Conservation (phyloP, 1,284 basidiomycete genomes). For the Boletus albobrunnescens region DNA sequence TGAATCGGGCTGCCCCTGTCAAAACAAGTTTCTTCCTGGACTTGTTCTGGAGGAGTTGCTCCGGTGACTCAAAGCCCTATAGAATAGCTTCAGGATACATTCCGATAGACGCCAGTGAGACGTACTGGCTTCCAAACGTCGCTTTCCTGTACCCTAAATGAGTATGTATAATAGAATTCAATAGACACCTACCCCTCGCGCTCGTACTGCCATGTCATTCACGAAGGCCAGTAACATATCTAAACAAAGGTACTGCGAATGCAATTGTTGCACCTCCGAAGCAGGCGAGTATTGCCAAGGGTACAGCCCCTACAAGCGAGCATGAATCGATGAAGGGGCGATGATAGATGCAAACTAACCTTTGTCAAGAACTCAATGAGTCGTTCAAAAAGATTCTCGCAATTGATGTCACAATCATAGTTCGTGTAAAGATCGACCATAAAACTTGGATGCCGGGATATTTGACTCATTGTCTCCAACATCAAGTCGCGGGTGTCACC, state of each 20-base stretch:
- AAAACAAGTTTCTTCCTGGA: slow-evolving; percentile 85
- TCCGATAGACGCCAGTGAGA: slow-evolving; percentile 1
- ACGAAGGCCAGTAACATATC: slow-evolving; percentile 88
- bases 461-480: slow-evolving; percentile 82
- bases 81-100: slow-evolving; percentile 4
- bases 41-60: slow-evolving; percentile 69
- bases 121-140: slow-evolving; percentile 62
- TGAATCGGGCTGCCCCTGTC: slow-evolving; percentile 85
- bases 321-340: slow-evolving; percentile 4
- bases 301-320: slow-evolving; percentile 64
- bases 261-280: slow-evolving; percentile 66
- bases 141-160: slow-evolving; percentile 32
- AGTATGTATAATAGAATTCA: slow-evolving; percentile 9
- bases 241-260: slow-evolving; percentile 84
- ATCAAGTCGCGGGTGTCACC: slow-evolving; percentile 89
- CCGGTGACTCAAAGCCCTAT: slow-evolving; percentile 52
- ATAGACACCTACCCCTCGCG: slow-evolving; percentile 56
- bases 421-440: slow-evolving; percentile 96
- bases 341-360: slow-evolving; percentile 38
- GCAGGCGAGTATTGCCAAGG: slow-evolving; percentile 57
- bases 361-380: slow-evolving; percentile 88
- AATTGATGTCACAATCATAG: slow-evolving; percentile 96
- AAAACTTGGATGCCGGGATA: slow-evolving; percentile 80
- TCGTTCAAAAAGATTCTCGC: slow-evolving; percentile 92
- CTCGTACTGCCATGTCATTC: slow-evolving; percentile 81